Evolutionary conservation across 805 yeast genomes (phyloP).

Genomic region (Spathaspora girioi): DNA sequence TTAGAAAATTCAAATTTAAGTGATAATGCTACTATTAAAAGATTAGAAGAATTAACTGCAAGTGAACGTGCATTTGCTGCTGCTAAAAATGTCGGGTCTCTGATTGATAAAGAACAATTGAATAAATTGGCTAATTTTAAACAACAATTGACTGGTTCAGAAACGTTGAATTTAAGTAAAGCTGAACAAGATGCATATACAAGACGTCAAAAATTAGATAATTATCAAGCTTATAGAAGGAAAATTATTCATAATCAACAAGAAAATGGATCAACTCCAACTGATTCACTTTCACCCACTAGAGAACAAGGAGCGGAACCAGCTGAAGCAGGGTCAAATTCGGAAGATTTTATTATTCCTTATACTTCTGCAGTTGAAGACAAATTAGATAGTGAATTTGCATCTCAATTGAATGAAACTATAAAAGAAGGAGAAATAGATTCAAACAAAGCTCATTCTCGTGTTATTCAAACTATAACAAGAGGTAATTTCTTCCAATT

Average conservation of each 20-base stretch:
- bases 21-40: slow-evolving; percentile 47
- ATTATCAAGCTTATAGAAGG: slow-evolving; percentile 54
- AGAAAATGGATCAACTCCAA: slow-evolving; percentile 29
- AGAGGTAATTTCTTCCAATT: slow-evolving; percentile 63
- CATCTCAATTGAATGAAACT: slow-evolving; percentile 49
- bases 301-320: slow-evolving; percentile 7
- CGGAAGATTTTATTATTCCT: slow-evolving; percentile 46
- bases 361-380: slow-evolving; percentile 69
- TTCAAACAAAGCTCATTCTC: slow-evolving; percentile 46
- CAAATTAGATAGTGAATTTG: slow-evolving; percentile 57
- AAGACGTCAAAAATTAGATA: slow-evolving; percentile 50
- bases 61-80: slow-evolving; percentile 57
- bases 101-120: slow-evolving; percentile 30
- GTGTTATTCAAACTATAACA: slow-evolving; percentile 68
- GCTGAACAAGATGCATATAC: slow-evolving; percentile 47
- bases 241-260: slow-evolving; percentile 51
- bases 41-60: slow-evolving; percentile 54
- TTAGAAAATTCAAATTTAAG: slow-evolving; percentile 37
- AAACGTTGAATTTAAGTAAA: slow-evolving; percentile 38
- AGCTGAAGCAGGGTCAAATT: neutral
- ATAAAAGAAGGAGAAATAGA: slow-evolving; percentile 55
- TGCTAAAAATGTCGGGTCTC: slow-evolving; percentile 43
- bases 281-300: slow-evolving; percentile 8
- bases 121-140: slow-evolving; percentile 32
- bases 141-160: slow-evolving; percentile 39